Conservation (phyloP, 306 rosid species). For the Medicago arabica region DNA sequence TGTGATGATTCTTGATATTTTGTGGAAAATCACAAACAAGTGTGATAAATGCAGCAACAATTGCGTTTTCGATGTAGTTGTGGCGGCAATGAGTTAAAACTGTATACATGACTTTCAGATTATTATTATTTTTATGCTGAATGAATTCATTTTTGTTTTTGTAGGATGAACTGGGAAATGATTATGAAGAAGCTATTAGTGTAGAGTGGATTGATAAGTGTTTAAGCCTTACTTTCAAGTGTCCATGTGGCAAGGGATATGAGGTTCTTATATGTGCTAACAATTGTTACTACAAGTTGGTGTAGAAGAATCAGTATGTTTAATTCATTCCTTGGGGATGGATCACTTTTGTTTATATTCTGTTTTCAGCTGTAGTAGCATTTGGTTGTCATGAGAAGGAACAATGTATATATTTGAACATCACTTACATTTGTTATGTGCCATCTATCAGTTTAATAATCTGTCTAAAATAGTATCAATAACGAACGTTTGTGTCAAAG, state of each 20-base stretch:
- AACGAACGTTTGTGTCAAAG: background rate
- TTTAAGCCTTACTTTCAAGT: slow-evolving; percentile 51
- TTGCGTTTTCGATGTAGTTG: background rate
- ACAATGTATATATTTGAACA: background rate
- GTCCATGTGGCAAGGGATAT: slow-evolving; percentile 66
- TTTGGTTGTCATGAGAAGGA: slow-evolving; percentile 24
- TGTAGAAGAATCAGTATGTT: background rate
- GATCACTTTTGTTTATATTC: background rate
- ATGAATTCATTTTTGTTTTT: slow-evolving; percentile 7
- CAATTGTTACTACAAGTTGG: slow-evolving; percentile 66
- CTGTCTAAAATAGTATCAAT: too few relatives aligned
- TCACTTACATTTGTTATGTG: slow-evolving; percentile 19
- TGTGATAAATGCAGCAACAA: background rate
- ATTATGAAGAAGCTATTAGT: slow-evolving; percentile 53
- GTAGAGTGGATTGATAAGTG: slow-evolving; percentile 61
- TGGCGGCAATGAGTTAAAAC: too few relatives aligned
- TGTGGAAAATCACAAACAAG: background rate
- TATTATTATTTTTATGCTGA: background rate
- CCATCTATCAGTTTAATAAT: background rate
- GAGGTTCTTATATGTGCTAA: slow-evolving; percentile 58
- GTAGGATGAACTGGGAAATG: slow-evolving; percentile 48
- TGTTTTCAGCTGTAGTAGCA: slow-evolving; percentile 5
- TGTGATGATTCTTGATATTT: background rate
- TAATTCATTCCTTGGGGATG: background rate
- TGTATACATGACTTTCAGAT: background rate